Conservation (phyloP, 306 rosid species). For the Sesbania bispinosa region DNA sequence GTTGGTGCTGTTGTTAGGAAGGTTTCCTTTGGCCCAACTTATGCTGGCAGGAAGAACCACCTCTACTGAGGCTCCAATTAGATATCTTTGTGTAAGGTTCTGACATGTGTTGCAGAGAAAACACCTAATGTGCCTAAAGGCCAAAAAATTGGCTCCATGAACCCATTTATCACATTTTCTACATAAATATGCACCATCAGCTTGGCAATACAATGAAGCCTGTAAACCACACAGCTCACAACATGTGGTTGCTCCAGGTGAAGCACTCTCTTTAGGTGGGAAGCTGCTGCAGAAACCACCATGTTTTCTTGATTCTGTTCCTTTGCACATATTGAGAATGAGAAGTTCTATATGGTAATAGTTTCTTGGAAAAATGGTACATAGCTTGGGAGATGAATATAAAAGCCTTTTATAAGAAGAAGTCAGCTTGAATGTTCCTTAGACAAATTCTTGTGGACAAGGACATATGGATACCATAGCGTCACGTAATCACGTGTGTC, state of each 20-base stretch:
- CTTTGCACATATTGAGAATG: conserved; percentile 57
- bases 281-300: conserved; percentile 9
- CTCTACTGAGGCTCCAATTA: conserved; percentile 52
- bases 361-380: conserved; percentile 16
- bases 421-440: not conserved
- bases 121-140: conserved; percentile 66
- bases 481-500: conserved; percentile 34
- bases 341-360: conserved; percentile 3
- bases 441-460: conserved; percentile 29
- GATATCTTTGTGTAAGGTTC: conserved; percentile 55
- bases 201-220: conserved; percentile 74
- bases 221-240: conserved; percentile 64
- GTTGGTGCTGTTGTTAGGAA: conserved; percentile 17
- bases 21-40: conserved; percentile 23
- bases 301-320: conserved; percentile 35
- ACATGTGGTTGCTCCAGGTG: not conserved
- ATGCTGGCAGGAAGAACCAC: conserved; percentile 50
- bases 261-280: conserved; percentile 16
- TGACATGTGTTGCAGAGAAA: conserved; percentile 69
- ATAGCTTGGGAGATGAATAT: not conserved
- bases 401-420: conserved; percentile 24
- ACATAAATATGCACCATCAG: conserved; percentile 74
- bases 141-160: conserved; percentile 75
- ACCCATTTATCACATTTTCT: conserved; percentile 66
- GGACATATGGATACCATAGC: too few relatives aligned